Evolutionary conservation across 768 basidiomycete genomes (phyloP).

Genomic region (Termitomyces sp.): DNA sequence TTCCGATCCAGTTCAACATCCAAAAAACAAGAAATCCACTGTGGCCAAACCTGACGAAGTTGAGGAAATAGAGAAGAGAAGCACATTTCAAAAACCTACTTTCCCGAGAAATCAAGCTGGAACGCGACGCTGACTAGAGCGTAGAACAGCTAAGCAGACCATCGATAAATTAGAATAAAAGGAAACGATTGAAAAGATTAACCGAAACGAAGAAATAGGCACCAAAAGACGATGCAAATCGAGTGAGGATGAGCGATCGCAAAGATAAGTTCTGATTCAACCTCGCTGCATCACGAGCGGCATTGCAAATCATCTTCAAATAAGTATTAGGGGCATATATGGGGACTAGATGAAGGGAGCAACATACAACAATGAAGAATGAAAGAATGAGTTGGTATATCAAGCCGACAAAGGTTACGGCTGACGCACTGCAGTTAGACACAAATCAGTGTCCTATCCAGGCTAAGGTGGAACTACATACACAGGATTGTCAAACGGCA

Average conservation of each 20-base stretch:
- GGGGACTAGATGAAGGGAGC: neutral
- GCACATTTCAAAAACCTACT: constrained; percentile 19
- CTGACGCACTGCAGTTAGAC: constrained; percentile 31
- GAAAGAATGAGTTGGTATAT: constrained; percentile 49
- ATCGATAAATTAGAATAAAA: neutral
- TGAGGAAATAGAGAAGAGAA: neutral
- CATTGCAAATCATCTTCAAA: constrained; percentile 25
- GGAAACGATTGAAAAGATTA: constrained; percentile 1
- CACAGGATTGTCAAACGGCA: constrained; percentile 59
- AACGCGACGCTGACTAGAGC: constrained; percentile 59
- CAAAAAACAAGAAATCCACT: constrained; percentile 61
- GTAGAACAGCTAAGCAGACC: constrained; percentile 44
- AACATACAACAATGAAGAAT: constrained; percentile 38
- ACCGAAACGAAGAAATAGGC: constrained; percentile 38
- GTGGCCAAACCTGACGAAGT: constrained; percentile 34
- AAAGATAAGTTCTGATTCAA: constrained; percentile 23
- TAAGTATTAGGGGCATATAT: neutral
- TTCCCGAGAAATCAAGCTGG: constrained; percentile 48
- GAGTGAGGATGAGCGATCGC: constrained; percentile 26
- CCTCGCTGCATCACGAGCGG: constrained; percentile 28
- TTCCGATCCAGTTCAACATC: constrained; percentile 60
- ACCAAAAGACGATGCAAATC: constrained; percentile 24
- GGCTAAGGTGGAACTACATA: constrained; percentile 24
- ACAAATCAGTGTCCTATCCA: neutral
- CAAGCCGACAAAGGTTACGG: constrained; percentile 46